A percentile compares a stretch with the other conserved stretches of the same genome.
Conservation (phyloP, 306 rosid genomes). For the Vigna reflexopilosa region DNA sequence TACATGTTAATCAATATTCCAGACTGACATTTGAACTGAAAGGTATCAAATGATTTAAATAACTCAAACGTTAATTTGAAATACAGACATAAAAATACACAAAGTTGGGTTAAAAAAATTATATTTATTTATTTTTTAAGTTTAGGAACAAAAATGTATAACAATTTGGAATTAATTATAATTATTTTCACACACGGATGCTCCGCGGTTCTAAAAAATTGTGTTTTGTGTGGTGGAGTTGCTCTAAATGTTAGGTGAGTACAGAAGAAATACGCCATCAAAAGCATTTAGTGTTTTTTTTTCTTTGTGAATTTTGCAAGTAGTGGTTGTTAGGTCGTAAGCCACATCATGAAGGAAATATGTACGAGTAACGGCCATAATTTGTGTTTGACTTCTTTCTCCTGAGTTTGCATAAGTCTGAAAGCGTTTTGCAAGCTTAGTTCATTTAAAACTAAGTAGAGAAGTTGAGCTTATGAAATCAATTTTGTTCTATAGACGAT, state of each 20-base stretch:
- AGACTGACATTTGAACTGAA: too few species aligned
- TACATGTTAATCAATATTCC: accelerated
- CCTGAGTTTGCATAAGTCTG: conserved; percentile 36
- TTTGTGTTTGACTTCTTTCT: conserved; percentile 44
- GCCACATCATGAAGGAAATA: conserved; percentile 35
- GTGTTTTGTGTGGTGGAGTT: conserved; percentile 42
- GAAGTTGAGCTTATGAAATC: neutral
- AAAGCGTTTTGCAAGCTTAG: conserved; percentile 24
- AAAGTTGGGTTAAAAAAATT: too few species aligned
- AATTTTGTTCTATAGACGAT: neutral
- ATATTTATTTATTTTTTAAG: too few species aligned
- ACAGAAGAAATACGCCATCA: conserved; percentile 21
- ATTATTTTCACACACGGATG: conserved; percentile 47
- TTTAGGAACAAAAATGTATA: too few species aligned
- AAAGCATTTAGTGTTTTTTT: conserved; percentile 22
- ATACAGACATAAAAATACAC: too few species aligned
- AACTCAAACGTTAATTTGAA: too few species aligned
- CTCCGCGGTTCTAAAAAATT: conserved; percentile 33
- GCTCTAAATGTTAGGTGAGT: conserved; percentile 52
- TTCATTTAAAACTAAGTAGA: neutral
- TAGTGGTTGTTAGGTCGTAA: conserved; percentile 44
- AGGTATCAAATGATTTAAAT: too few species aligned
- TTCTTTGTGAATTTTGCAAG: neutral
- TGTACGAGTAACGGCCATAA: conserved; percentile 24
- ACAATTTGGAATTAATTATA: neutral